These are phyloP conservation scores for Citrus maxima DNA, from an alignment of 345 rosid genomes.

Conservation along the genomic window DNA sequence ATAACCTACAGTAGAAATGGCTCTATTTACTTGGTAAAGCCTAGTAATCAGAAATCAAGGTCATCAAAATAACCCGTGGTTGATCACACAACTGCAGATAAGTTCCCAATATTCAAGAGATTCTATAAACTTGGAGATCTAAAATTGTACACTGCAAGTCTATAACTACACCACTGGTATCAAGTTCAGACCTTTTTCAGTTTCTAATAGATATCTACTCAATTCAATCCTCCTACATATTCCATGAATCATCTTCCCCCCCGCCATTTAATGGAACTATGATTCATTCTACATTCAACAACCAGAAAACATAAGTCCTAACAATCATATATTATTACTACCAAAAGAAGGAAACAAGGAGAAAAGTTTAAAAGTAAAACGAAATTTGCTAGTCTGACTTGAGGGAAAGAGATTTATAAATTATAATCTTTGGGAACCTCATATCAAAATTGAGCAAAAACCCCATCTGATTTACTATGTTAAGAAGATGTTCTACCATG, in stretches of 20 bases:
- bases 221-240: neutral
- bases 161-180: neutral
- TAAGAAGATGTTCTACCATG: neutral
- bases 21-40: neutral
- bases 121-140: neutral
- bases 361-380: neutral
- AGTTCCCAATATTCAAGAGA: neutral
- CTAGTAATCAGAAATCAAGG: neutral
- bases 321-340: neutral
- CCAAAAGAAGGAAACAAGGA: neutral
- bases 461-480: neutral
- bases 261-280: neutral
- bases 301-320: neutral
- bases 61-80: neutral
- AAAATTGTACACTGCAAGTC: too few species aligned
- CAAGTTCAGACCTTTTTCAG: neutral
- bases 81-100: neutral
- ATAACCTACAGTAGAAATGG: neutral
- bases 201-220: neutral
- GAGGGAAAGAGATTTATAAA: neutral
- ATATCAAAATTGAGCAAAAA: neutral
- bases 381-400: neutral
- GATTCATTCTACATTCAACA: neutral
- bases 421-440: neutral
- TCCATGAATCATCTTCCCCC: neutral